A percentile compares a stretch with the other conserved stretches of the same genome.
Evolutionary conservation across 768 basidiomycete genomes (phyloP).

Genomic region (Macrocybe gigantea): DNA sequence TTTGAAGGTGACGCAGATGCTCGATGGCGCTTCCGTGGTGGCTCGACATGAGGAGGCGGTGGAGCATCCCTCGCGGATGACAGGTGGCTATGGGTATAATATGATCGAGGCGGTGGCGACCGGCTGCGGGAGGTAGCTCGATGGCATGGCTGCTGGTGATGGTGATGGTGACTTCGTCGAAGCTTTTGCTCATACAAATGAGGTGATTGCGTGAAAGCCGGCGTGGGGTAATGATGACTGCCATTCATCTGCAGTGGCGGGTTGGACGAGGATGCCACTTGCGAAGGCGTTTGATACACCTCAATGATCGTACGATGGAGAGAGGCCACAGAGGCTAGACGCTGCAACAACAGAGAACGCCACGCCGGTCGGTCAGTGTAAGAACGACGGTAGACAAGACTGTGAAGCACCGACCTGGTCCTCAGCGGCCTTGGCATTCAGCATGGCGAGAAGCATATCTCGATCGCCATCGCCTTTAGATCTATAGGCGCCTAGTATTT

Average conservation of each 20-base stretch:
- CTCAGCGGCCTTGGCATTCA: slow-evolving; percentile 89
- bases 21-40: slow-evolving; percentile 58
- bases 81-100: slow-evolving; percentile 20
- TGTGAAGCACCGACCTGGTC: slow-evolving; percentile 62
- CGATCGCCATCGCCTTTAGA: slow-evolving; percentile 87
- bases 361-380: neutral
- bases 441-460: slow-evolving; percentile 84
- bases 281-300: slow-evolving; percentile 33
- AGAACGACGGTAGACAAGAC: neutral
- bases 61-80: slow-evolving; percentile 27
- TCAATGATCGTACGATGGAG: slow-evolving; percentile 72
- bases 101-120: slow-evolving; percentile 26
- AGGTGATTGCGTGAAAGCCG: slow-evolving; percentile 30
- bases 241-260: slow-evolving; percentile 16
- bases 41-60: slow-evolving; percentile 30
- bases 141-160: slow-evolving; percentile 4
- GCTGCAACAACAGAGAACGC: slow-evolving; percentile 32
- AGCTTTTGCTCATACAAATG: slow-evolving; percentile 25
- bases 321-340: slow-evolving; percentile 63
- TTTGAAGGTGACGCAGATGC: slow-evolving; percentile 47
- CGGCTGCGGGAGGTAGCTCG: slow-evolving; percentile 29
- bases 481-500: slow-evolving; percentile 83
- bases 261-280: slow-evolving; percentile 14
- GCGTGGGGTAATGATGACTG: slow-evolving; percentile 33
- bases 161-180: slow-evolving; percentile 22